Conservation (phyloP, 371 early-diverging fungal species). For the Mucor velutinosus region DNA sequence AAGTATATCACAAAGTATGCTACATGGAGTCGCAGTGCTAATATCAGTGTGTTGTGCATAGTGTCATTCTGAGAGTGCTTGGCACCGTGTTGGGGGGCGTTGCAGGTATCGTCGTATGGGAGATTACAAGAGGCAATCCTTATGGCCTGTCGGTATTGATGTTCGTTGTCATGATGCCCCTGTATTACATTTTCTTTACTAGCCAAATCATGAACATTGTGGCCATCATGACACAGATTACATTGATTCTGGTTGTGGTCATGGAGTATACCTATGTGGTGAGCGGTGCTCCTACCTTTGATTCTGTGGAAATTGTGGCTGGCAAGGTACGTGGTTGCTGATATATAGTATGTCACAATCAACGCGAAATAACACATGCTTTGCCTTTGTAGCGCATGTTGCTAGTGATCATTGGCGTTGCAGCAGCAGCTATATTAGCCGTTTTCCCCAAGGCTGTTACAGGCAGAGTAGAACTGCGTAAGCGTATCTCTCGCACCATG, state of each 20-base stretch:
- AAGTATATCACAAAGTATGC: neutral
- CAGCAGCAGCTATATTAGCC: conserved; percentile 37
- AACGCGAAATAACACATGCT: neutral
- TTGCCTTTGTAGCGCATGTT: conserved; percentile 32
- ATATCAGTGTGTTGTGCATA: neutral
- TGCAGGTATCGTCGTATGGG: conserved; percentile 46
- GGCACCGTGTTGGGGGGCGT: conserved; percentile 43
- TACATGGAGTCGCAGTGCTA: neutral
- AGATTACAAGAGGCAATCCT: conserved; percentile 41
- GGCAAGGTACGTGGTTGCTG: conserved; percentile 39
- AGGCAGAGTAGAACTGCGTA: conserved; percentile 48
- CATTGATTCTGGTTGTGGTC: conserved; percentile 27
- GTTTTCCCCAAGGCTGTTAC: conserved; percentile 39
- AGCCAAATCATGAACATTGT: conserved; percentile 23
- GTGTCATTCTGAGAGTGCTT: conserved; percentile 31
- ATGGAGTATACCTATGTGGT: conserved; percentile 29
- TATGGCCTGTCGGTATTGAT: conserved; percentile 37
- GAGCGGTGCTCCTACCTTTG: conserved; percentile 17
- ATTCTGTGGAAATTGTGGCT: conserved; percentile 39
- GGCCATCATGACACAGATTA: conserved; percentile 35
- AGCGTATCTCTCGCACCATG: conserved; percentile 41
- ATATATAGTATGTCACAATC: neutral
- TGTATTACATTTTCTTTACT: conserved; percentile 38
- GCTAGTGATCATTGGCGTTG: conserved; percentile 42
- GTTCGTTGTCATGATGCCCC: conserved; percentile 25